Base-by-base conservation (phyloP, 306 rosid genomes). In the Prunus kanzakura region DNA sequence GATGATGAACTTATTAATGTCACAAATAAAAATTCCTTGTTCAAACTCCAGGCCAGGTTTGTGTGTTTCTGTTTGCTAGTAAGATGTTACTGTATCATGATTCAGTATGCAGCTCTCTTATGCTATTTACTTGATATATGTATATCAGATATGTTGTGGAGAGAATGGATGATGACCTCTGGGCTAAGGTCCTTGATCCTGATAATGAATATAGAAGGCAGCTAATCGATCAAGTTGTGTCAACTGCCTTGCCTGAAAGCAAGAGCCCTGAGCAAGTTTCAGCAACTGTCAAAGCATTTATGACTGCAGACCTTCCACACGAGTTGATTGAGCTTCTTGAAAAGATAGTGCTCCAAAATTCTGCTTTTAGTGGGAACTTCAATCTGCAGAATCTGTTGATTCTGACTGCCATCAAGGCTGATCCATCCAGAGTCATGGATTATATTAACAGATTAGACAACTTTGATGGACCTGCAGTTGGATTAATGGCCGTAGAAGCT, bases 211-310 rank as follows among this genome's bases (percentile, higher is more conserved):
- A 80, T 76, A 84, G 98, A 86, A 89, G 98, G 79, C 99, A 89
- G 81, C 90, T 96, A 49, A 92, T 96, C 71, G 99, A 92, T 87
- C 99, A 95, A 82, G 98, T 95, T 65, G 98, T 95, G 61, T 92
- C 99, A 29, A 92, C 98, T 66, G 98, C 98, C 78, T 86, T 95
- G 78, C 96, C 99, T 46, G 99, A 95, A 87, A 95, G 97, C 98
- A 89, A 92, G 82, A 95, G 97, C 84, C 98, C 99, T 23, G 98
- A 96, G 67, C 99, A 96, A 86, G 99, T 96, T 80, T 96, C 99
- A 64, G 98, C 99, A 49, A 88, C 99, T 80, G 99, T 96, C 64
- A 92, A 92, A 90, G 99, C 99, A 67, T 96, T 96, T 84, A 96
- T 96, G 99, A 92, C 99, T 57, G 99, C 99, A 7, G 99, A 96